Percentiles rank a stretch among this genome's conserved stretches.
Evolutionary conservation across 139 green algal genomes (phyloP).

Genomic region (Tetradesmus lagerheimii): DNA sequence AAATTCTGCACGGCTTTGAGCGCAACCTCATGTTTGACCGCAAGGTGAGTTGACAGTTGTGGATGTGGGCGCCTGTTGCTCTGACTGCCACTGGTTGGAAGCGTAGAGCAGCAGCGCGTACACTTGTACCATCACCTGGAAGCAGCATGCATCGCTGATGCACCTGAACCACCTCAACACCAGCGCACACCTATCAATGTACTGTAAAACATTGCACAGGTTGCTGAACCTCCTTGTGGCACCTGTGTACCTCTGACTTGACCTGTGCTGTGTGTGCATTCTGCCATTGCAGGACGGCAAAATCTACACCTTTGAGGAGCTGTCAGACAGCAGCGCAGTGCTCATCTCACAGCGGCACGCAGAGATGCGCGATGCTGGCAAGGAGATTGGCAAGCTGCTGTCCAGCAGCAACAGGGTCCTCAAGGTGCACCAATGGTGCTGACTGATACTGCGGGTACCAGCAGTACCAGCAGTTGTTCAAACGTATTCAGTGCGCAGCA

Average conservation of each 20-base stretch:
- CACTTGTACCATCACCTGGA: not conserved
- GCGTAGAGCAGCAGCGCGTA: not conserved
- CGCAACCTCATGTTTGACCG: slow-evolving; percentile 90
- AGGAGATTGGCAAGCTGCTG: slow-evolving; percentile 89
- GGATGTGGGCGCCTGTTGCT: not conserved
- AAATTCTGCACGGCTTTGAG: slow-evolving; percentile 70
- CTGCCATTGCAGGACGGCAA: slow-evolving; percentile 29
- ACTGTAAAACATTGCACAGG: too few species aligned
- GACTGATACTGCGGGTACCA: not conserved
- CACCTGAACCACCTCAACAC: too few species aligned
- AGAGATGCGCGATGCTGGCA: slow-evolving; percentile 80
- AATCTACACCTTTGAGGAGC: slow-evolving; percentile 85
- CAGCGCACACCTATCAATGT: too few species aligned
- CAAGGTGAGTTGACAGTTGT: slow-evolving; percentile 79
- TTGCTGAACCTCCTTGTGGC: too few species aligned
- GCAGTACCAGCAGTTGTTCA: not conserved
- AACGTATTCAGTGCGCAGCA: not conserved
- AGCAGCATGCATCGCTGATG: not conserved
- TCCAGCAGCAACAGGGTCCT: slow-evolving; percentile 80
- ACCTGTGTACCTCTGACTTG: too few species aligned
- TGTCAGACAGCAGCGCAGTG: slow-evolving; percentile 67
- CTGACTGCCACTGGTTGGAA: not conserved
- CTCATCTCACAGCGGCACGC: slow-evolving; percentile 68
- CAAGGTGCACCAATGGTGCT: slow-evolving; percentile 30
- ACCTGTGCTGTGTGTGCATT: too few species aligned